phyloP scores from a whole-genome alignment of 108 stramenopile species.

The Schizochytrium sp. region DNA sequence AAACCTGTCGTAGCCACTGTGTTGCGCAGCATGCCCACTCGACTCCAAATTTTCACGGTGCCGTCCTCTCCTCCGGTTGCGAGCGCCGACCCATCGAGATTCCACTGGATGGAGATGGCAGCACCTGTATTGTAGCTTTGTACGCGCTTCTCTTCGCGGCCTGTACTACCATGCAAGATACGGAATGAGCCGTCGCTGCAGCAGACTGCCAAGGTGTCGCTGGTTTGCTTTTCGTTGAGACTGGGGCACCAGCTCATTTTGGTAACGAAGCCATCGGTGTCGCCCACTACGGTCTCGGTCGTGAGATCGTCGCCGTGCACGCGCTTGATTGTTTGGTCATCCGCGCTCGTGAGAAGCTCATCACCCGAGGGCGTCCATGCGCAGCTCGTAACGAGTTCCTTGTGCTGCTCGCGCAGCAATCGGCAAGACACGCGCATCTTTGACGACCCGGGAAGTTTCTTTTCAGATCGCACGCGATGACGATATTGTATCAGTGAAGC shows the following conservation, averaged over 20 bases:
- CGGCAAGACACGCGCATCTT: not conserved
- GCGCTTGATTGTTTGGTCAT: slow-evolving; percentile 46
- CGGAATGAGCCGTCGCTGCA: slow-evolving; percentile 54
- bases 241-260: slow-evolving; percentile 47
- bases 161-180: slow-evolving; percentile 38
- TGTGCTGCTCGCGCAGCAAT: slow-evolving; percentile 28
- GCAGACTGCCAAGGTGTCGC: slow-evolving; percentile 44
- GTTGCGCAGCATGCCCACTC: slow-evolving; percentile 52
- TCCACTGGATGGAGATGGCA: slow-evolving; percentile 48
- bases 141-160: slow-evolving; percentile 54
- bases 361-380: slow-evolving; percentile 42
- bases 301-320: slow-evolving; percentile 25
- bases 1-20: slow-evolving; percentile 37
- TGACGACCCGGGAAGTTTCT: too few relatives aligned
- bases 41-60: slow-evolving; percentile 55
- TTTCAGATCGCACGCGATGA: too few relatives aligned
- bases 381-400: slow-evolving; percentile 42
- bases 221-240: slow-evolving; percentile 20
- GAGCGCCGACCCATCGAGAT: slow-evolving; percentile 50
- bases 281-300: slow-evolving; percentile 24
- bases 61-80: slow-evolving; percentile 62
- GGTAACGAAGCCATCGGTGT: slow-evolving; percentile 39
- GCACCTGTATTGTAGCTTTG: slow-evolving; percentile 37
- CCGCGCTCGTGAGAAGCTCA: slow-evolving; percentile 32
- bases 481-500: too few relatives aligned